Percentiles rank a stretch among this genome's conserved stretches.
These are phyloP conservation scores for Pythium myriotylum DNA, from an alignment of 352 stramenopile species.

Conservation along the genomic window DNA sequence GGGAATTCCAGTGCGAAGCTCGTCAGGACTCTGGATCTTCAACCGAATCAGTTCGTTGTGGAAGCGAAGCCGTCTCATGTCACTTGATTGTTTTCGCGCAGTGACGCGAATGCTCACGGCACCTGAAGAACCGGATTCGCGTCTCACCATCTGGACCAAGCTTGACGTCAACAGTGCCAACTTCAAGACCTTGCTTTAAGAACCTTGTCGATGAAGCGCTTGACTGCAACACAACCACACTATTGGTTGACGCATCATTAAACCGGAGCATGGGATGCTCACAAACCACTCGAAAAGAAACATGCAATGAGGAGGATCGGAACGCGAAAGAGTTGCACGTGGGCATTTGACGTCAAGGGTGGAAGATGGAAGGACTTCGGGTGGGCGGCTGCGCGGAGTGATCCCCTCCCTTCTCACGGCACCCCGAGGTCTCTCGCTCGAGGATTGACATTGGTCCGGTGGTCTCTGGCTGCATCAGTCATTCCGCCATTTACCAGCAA, in stretches of 20 bases:
- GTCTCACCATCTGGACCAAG: slow-evolving; percentile 5
- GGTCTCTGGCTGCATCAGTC: background rate
- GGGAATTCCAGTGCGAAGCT: too few species aligned
- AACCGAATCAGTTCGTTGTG: too few species aligned
- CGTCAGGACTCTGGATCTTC: too few species aligned
- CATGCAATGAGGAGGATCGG: background rate
- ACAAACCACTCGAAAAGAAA: too few species aligned
- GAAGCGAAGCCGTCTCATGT: background rate
- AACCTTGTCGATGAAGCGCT: background rate
- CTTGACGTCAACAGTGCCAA: slow-evolving; percentile 1
- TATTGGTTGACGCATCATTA: too few species aligned
- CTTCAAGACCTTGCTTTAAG: slow-evolving; percentile 17
- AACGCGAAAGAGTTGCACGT: background rate
- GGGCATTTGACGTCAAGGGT: background rate
- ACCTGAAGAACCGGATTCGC: slow-evolving; percentile 13
- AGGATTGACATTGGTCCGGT: too few species aligned
- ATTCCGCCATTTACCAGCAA: slow-evolving; percentile 4
- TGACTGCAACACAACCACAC: too few species aligned
- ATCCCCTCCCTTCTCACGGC: too few species aligned
- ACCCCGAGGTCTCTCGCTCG: too few species aligned
- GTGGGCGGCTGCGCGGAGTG: too few species aligned
- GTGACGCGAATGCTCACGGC: slow-evolving; percentile 4
- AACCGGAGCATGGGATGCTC: too few species aligned
- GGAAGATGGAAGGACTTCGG: background rate
- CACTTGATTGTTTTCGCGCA: slow-evolving; percentile 6